Conservation (phyloP, 176 grass and related monocot genomes). For the Tuctoria greenei region DNA sequence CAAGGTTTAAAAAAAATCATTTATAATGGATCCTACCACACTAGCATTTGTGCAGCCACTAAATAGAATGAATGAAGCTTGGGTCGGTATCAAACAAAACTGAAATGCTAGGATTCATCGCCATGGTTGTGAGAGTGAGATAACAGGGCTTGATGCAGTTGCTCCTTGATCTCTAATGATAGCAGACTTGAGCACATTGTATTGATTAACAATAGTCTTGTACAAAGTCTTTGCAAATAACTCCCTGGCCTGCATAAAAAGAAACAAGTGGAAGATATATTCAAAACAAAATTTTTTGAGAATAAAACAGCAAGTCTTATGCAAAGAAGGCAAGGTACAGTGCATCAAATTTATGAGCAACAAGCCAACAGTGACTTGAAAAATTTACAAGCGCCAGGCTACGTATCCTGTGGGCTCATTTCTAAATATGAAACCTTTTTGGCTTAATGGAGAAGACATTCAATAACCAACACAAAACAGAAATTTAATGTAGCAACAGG, state of each 20-base stretch:
- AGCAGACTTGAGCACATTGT: constrained; percentile 72
- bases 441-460: neutral
- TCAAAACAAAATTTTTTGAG: neutral
- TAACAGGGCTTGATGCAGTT: constrained; percentile 43
- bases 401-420: constrained; percentile 10
- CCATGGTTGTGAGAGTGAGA: constrained; percentile 91
- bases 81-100: constrained; percentile 30
- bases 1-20: neutral
- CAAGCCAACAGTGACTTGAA: constrained; percentile 15
- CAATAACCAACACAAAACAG: neutral
- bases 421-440: constrained; percentile 6
- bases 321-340: neutral
- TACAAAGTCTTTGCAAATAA: constrained; percentile 62
- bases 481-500: constrained; percentile 6
- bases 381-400: neutral
- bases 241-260: constrained; percentile 58
- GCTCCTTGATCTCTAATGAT: constrained; percentile 55
- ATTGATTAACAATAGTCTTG: constrained; percentile 66
- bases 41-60: constrained; percentile 29
- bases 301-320: constrained; percentile 5
- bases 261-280: constrained; percentile 4
- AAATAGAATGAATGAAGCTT: constrained; percentile 28
- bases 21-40: neutral
- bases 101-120: constrained; percentile 36
- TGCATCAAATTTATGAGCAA: constrained; percentile 9